These are phyloP conservation scores for Magnaporthiopsis incrustans DNA, from an alignment of 2,329 filamentous ascomycete genomes.

Conservation along the genomic window DNA sequence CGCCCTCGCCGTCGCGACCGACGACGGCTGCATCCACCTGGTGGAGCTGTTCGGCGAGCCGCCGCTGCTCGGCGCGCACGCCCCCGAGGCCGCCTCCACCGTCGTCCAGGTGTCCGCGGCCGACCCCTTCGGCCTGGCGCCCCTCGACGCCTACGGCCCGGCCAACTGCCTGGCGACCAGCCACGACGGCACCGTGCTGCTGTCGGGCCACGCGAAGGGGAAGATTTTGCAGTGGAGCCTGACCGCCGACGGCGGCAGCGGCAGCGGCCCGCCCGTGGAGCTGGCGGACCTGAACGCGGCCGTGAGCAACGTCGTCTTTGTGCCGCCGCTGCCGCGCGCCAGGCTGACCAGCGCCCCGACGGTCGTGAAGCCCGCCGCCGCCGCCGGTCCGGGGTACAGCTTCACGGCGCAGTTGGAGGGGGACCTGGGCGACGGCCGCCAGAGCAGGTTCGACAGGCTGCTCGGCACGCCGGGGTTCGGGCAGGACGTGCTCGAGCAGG, in stretches of 20 bases:
- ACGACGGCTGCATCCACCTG: conserved; percentile 72
- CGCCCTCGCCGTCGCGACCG: conserved; percentile 72
- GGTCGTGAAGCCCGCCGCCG: conserved; percentile 65
- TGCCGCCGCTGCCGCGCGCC: conserved; percentile 46
- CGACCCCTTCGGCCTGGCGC: conserved; percentile 45
- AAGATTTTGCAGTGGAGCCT: conserved; percentile 77
- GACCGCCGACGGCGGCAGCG: conserved; percentile 51
- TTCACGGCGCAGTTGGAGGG: conserved; percentile 56
- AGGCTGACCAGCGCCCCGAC: conserved; percentile 31
- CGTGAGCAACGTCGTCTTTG: conserved; percentile 73
- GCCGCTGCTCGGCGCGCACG: conserved; percentile 45
- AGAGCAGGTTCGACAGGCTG: conserved; percentile 36
- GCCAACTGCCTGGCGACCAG: conserved; percentile 63
- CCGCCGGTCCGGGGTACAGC: conserved; percentile 46
- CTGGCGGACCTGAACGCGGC: conserved; percentile 69
- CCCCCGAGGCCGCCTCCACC: conserved; percentile 45
- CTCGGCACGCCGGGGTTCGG: conserved; percentile 40
- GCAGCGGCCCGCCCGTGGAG: conserved; percentile 58
- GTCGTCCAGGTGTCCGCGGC: conserved; percentile 43
- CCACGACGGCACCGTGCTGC: conserved; percentile 71
- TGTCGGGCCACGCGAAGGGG: conserved; percentile 76
- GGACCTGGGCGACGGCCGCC: conserved; percentile 22
- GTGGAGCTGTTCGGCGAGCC: conserved; percentile 61
- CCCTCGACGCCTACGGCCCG: conserved; percentile 52
- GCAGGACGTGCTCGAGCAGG: conserved; percentile 37